Conservation (phyloP, 148 eudicot species). For the Drosera capensis region DNA sequence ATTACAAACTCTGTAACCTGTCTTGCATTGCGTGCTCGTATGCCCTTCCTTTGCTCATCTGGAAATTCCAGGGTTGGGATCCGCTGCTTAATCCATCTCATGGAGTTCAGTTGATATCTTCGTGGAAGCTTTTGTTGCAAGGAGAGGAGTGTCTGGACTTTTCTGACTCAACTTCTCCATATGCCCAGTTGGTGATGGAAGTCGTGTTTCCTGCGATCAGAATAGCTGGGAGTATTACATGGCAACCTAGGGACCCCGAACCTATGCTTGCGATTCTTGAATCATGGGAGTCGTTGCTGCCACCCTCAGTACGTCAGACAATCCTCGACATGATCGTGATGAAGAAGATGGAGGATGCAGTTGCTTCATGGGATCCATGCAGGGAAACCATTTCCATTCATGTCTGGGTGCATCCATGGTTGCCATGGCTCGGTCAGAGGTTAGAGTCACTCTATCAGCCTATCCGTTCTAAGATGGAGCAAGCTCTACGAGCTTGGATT, state of each 20-base stretch:
- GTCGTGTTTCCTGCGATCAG: conserved; percentile 84
- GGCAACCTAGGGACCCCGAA: conserved; percentile 89
- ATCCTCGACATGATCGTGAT: conserved; percentile 51
- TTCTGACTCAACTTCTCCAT: conserved; percentile 36
- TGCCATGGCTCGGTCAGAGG: conserved; percentile 10
- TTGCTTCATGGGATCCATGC: conserved; percentile 75
- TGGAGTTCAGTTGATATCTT: conserved; percentile 33
- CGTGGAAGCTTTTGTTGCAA: conserved; percentile 62
- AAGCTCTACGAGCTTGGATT: conserved; percentile 72
- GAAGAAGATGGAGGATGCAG: conserved; percentile 71
- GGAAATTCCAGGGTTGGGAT: conserved; percentile 87
- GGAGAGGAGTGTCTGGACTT: conserved; percentile 39
- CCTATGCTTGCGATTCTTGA: conserved; percentile 72
- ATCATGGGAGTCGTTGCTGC: conserved; percentile 65
- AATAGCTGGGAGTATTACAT: conserved; percentile 66
- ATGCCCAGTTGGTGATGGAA: conserved; percentile 58
- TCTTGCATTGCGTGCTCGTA: conserved; percentile 62
- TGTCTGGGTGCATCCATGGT: conserved; percentile 43
- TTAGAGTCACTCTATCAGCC: conserved; percentile 43
- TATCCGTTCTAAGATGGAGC: conserved; percentile 43
- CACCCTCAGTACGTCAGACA: conserved; percentile 39
- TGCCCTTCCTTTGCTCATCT: conserved; percentile 62
- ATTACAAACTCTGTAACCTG: conserved; percentile 62
- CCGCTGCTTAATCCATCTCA: conserved; percentile 65
- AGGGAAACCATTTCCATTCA: conserved; percentile 76